These are phyloP conservation scores for Pythium guiyangense DNA, from an alignment of 352 stramenopile species.

Conservation along the genomic window DNA sequence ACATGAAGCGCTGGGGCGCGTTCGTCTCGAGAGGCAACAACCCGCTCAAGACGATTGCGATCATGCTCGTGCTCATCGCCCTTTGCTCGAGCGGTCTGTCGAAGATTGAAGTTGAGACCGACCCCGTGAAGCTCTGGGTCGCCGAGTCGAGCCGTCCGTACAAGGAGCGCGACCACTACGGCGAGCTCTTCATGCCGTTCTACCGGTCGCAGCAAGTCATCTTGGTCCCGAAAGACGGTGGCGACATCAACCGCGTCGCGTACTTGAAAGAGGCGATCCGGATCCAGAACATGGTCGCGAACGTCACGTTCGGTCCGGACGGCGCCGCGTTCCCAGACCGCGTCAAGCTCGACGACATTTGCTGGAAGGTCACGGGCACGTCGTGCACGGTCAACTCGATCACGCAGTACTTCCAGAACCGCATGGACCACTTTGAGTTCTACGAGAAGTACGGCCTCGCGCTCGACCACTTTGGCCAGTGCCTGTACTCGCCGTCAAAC, in stretches of 20 bases:
- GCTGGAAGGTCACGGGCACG: constrained; percentile 44
- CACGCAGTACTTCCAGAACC: constrained; percentile 68
- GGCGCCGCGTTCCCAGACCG: constrained; percentile 15
- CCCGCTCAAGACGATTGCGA: constrained; percentile 17
- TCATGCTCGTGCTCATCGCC: constrained; percentile 18
- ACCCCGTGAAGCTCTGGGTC: constrained; percentile 56
- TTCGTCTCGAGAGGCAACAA: constrained; percentile 24
- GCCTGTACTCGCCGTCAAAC: constrained; percentile 34
- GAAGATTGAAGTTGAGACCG: constrained; percentile 34
- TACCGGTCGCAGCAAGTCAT: constrained; percentile 55
- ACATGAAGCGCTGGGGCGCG: constrained; percentile 35
- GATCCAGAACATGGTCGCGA: constrained; percentile 30
- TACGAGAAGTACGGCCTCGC: constrained; percentile 44
- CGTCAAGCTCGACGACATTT: constrained; percentile 36
- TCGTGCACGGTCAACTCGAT: constrained; percentile 51
- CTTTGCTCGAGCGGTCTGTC: constrained; percentile 20
- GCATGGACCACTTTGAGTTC: constrained; percentile 47
- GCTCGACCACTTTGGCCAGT: constrained; percentile 36
- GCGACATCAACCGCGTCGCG: constrained; percentile 25
- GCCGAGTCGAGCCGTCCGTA: constrained; percentile 34
- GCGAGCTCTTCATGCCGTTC: constrained; percentile 49
- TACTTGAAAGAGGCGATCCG: constrained; percentile 48
- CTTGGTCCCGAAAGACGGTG: constrained; percentile 47
- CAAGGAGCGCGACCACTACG: constrained; percentile 37
- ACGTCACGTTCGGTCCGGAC: constrained; percentile 7